Percentiles rank a stretch among this genome's conserved stretches.
These are phyloP conservation scores for Nothophaeocryptopus gaeumannii DNA, from an alignment of 2,329 filamentous ascomycete genomes.

Conservation along the genomic window DNA sequence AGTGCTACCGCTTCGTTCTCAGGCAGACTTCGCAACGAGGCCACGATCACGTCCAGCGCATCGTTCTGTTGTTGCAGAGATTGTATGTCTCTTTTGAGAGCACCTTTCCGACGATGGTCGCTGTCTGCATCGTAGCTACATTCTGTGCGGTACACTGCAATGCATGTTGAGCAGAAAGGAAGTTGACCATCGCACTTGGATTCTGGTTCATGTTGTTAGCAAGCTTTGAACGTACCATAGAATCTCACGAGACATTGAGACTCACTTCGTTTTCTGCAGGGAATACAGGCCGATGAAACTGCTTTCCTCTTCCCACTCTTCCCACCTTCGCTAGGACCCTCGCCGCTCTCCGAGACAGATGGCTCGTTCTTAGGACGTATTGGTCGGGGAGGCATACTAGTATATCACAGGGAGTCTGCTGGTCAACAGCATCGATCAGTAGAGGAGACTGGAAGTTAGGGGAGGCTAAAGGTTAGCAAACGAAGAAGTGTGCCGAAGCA, in stretches of 20 bases:
- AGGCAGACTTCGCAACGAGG: conserved; percentile 44
- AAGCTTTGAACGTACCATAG: not conserved
- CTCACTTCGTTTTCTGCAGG: conserved; percentile 51
- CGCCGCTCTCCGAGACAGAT: conserved; percentile 20
- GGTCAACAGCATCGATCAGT: conserved; percentile 3
- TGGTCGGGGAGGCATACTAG: conserved; percentile 33
- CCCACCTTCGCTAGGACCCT: conserved; percentile 25
- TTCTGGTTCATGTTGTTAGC: conserved; percentile 9
- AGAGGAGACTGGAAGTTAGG: not conserved
- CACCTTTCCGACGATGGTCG: conserved; percentile 46
- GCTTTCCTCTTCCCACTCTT: conserved; percentile 36
- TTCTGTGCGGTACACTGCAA: conserved; percentile 50
- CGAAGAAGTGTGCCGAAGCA: conserved; percentile 14
- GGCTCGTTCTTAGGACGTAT: conserved; percentile 35
- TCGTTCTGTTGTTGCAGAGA: conserved; percentile 37
- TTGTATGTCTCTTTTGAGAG: conserved; percentile 41
- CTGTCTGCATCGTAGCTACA: conserved; percentile 51
- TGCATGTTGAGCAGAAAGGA: conserved; percentile 51
- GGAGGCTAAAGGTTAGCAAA: conserved; percentile 7
- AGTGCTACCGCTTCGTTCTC: conserved; percentile 45
- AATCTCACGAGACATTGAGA: not conserved
- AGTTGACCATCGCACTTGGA: conserved; percentile 49
- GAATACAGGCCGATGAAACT: conserved; percentile 46
- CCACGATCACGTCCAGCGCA: conserved; percentile 42
- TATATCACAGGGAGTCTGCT: conserved; percentile 2